Evolutionary conservation across 2,329 filamentous ascomycete genomes (phyloP).

Genomic region (Cladorrhinum sp.): DNA sequence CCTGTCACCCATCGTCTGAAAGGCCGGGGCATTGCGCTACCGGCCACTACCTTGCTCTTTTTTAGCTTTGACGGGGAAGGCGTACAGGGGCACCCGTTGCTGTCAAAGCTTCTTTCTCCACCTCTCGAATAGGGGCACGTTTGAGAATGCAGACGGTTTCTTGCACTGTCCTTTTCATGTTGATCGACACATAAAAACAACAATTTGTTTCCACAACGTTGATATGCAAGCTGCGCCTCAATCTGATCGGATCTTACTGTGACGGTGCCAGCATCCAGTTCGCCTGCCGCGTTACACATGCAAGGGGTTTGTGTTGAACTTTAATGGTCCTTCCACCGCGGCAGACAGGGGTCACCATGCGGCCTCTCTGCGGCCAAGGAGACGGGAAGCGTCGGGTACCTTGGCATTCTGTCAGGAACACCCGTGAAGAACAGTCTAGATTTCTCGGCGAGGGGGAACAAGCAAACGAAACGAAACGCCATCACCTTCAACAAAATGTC

Average conservation of each 20-base stretch:
- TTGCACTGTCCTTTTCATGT: not conserved
- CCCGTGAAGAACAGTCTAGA: not conserved
- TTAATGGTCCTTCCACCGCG: not conserved
- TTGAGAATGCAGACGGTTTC: not conserved
- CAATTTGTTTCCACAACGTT: not conserved
- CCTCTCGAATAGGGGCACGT: not conserved
- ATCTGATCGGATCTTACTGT: not conserved
- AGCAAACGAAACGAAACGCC: not conserved
- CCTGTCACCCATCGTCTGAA: not conserved
- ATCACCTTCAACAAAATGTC: not conserved
- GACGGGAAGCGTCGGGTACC: not conserved
- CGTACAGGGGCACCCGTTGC: not conserved
- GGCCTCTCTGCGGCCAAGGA: not conserved
- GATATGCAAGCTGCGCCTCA: not conserved
- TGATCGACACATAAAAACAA: not conserved
- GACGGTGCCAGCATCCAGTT: not conserved
- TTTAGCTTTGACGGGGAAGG: not conserved
- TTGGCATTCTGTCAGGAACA: not conserved
- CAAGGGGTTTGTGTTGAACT: not conserved
- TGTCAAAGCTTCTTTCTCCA: not conserved
- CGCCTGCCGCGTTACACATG: not conserved
- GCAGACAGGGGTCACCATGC: not conserved
- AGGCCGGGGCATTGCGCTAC: not conserved
- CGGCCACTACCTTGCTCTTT: not conserved
- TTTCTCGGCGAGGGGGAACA: not conserved